These are phyloP conservation scores for Wickerhamiella azyma DNA, from an alignment of 805 yeast species.

Conservation along the genomic window DNA sequence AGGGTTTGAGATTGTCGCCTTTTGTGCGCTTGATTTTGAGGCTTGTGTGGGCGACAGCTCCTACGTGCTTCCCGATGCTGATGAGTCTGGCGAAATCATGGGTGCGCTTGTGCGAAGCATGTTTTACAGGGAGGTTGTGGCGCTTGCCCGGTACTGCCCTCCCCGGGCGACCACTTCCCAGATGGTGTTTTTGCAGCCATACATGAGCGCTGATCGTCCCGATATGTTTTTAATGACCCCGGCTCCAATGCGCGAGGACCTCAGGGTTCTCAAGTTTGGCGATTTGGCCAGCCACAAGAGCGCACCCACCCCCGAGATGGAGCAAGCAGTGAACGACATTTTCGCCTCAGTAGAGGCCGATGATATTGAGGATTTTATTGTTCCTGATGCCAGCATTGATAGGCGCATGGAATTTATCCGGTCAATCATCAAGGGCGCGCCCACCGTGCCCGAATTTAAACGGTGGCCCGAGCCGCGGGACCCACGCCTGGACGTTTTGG, in stretches of 20 bases:
- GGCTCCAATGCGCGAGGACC: slow-evolving; percentile 17
- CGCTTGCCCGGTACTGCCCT: slow-evolving; percentile 13
- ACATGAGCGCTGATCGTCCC: background rate
- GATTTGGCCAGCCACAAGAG: slow-evolving; percentile 1
- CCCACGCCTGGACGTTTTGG: background rate
- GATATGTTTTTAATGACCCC: slow-evolving; percentile 11
- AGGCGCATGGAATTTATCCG: slow-evolving; percentile 5
- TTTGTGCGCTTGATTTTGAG: background rate
- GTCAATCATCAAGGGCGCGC: background rate
- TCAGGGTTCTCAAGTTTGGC: background rate
- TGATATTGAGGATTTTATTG: background rate
- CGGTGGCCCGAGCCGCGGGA: background rate
- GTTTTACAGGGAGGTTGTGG: slow-evolving; percentile 9
- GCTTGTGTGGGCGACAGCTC: slow-evolving; percentile 6
- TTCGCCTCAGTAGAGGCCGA: slow-evolving; percentile 11
- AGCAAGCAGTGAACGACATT: slow-evolving; percentile 10
- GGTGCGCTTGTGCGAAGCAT: slow-evolving; percentile 11
- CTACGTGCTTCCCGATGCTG: slow-evolving; percentile 1
- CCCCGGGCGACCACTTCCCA: slow-evolving; percentile 12
- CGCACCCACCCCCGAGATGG: slow-evolving; percentile 8
- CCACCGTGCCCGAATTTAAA: background rate
- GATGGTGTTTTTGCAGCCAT: slow-evolving; percentile 14
- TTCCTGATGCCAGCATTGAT: slow-evolving; percentile 4
- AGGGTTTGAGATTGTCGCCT: slow-evolving; percentile 9
- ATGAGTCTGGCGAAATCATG: slow-evolving; percentile 1